phyloP scores from a whole-genome alignment of 306 rosid genomes.

The Acacia crassicarpa region DNA sequence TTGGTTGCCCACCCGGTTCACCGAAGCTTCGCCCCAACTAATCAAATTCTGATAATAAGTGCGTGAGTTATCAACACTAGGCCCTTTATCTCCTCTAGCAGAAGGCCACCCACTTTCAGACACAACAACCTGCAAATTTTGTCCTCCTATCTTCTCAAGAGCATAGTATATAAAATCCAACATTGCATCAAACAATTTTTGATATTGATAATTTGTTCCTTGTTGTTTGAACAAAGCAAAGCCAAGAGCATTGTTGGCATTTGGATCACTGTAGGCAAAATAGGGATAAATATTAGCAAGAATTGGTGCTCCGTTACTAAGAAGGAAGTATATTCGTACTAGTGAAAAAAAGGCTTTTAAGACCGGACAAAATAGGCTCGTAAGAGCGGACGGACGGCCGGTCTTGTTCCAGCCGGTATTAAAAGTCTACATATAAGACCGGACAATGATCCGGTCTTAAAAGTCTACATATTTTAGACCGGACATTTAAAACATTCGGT shows the following conservation, averaged over 20 bases:
- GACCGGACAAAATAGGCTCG: too few species aligned
- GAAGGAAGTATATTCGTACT: too few species aligned
- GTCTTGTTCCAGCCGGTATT: too few species aligned
- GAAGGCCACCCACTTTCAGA: conserved; percentile 83
- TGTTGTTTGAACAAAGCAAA: conserved; percentile 58
- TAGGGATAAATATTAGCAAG: conserved; percentile 72
- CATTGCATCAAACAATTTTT: conserved; percentile 48
- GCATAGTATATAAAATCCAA: conserved; percentile 57
- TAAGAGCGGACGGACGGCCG: too few species aligned
- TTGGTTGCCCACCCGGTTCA: too few species aligned
- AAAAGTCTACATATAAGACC: too few species aligned
- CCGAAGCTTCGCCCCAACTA: too few species aligned
- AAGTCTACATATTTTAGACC: too few species aligned
- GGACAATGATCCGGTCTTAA: too few species aligned
- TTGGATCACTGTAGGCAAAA: conserved; percentile 17
- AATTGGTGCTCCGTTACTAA: conserved; percentile 50
- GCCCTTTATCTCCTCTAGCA: conserved; percentile 32
- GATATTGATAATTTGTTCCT: conserved; percentile 38
- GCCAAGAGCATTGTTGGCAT: conserved; percentile 8
- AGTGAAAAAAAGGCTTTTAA: too few species aligned
- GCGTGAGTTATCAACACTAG: conserved; percentile 37
- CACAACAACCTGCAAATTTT: conserved; percentile 45
- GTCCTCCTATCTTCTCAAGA: conserved; percentile 47
- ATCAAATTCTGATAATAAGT: conserved; percentile 54
- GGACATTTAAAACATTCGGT: too few species aligned